Percentiles rank a stretch among this genome's conserved stretches.
phyloP scores from a whole-genome alignment of 139 green algal species.

The Trebouxia sp. region DNA sequence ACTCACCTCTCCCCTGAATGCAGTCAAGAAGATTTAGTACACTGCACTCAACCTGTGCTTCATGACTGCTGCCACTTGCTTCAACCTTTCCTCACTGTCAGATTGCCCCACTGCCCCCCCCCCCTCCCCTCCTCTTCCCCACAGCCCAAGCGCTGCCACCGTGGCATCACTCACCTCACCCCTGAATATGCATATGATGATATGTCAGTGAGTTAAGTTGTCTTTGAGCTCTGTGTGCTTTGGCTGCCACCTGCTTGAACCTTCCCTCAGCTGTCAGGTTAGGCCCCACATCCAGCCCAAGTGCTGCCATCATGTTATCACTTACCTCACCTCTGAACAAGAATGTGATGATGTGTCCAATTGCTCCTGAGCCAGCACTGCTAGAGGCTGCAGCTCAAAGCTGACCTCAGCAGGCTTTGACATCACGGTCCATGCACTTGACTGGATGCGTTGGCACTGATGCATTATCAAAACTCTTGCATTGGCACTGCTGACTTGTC shows the following conservation, averaged over 20 bases:
- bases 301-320: conserved; percentile 13
- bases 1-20: conserved; percentile 4
- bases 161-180: conserved; percentile 12
- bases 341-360: neutral
- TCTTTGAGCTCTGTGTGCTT: neutral
- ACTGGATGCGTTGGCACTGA: too few relatives aligned
- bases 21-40: neutral
- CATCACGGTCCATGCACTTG: neutral
- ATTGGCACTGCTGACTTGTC: too few relatives aligned
- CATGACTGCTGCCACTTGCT: conserved; percentile 52
- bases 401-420: neutral
- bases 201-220: neutral
- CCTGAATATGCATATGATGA: too few relatives aligned
- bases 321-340: too few relatives aligned
- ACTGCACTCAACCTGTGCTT: conserved; percentile 19
- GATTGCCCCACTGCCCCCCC: neutral
- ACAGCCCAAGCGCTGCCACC: conserved; percentile 41
- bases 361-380: neutral
- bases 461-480: too few relatives aligned
- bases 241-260: conserved; percentile 57
- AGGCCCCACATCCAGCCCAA: conserved; percentile 35
- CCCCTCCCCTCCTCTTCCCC: conserved; percentile 45
- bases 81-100: conserved; percentile 63
- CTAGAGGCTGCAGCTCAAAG: neutral
- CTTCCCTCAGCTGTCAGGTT: conserved; percentile 56